phyloP scores from a whole-genome alignment of 768 basidiomycete species.

The Boletus rufocinnamomeus region DNA sequence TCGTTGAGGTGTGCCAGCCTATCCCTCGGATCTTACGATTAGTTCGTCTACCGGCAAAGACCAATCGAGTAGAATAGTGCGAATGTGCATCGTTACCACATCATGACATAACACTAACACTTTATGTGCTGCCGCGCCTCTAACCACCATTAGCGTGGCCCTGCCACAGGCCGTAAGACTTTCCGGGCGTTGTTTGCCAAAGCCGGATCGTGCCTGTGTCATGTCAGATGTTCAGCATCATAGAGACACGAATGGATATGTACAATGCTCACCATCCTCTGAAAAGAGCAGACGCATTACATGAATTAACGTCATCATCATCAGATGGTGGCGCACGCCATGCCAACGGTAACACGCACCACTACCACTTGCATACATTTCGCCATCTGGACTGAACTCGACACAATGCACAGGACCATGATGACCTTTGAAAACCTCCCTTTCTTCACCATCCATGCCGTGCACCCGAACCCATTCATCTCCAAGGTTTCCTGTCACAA shows the following conservation, averaged over 20 bases:
- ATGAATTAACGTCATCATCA: conserved; percentile 5
- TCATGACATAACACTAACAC: conserved; percentile 11
- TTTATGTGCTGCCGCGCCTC: background rate
- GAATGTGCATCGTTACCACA: conserved; percentile 9
- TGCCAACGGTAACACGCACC: conserved; percentile 54
- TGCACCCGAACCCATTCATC: conserved; percentile 99
- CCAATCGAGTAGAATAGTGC: conserved; percentile 13
- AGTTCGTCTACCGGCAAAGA: conserved; percentile 17
- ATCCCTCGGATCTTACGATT: conserved; percentile 21
- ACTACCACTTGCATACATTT: conserved; percentile 95
- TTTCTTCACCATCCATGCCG: conserved; percentile 85
- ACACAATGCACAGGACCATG: conserved; percentile 97
- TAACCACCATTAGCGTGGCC: conserved; percentile 50
- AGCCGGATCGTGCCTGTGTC: conserved; percentile 84
- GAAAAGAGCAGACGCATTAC: conserved; percentile 15
- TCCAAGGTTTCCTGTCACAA: conserved; percentile 84
- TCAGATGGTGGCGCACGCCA: conserved; percentile 11
- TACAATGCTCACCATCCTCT: conserved; percentile 69
- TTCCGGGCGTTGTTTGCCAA: conserved; percentile 97
- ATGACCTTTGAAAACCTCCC: conserved; percentile 92
- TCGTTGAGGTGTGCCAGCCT: conserved; percentile 5
- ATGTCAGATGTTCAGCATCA: conserved; percentile 9
- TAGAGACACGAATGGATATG: background rate
- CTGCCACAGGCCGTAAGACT: conserved; percentile 90
- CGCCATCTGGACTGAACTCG: conserved; percentile 93